Evolutionary conservation across 2,329 filamentous ascomycete species (phyloP), one percentile per base, ranked within the genome.

Genomic region (Ophioceras dolichostomum): DNA sequence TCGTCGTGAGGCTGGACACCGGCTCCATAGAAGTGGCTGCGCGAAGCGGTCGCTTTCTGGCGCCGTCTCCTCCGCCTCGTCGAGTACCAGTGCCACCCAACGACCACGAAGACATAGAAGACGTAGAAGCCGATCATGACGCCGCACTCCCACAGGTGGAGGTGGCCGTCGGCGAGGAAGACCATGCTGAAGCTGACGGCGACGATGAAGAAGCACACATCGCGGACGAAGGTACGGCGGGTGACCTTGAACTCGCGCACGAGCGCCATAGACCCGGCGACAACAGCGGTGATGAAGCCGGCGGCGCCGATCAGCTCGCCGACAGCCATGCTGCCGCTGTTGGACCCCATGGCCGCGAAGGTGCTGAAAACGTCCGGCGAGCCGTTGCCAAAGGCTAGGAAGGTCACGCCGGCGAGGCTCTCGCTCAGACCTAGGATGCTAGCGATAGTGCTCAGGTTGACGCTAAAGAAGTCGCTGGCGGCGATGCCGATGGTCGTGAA

Each of bases 361-460:
- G 91, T 98, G 46, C 88, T 95, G 59, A 98, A 98, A 32, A 98
- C 88, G 59, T 98, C 91, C 2, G 91, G 91, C 43, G 89, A 96
- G 37, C 91, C 91, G 64, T 98, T 98, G 45, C 91, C 91, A 59
- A 98, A 93, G 8, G 91, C 91, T 37, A 98, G 64, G 51, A 98
- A 94, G 1, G 91, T 98, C 20, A 98, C 93, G 26, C 91, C 91
- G 0, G 91, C 87, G 59, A 98, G 71, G 56, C 86, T 96, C 64
- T 98, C 88, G 57, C 88, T 95, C 65, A 98, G 80, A 16, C 89
- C 88, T 20, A 96, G 68, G 37, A 95, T 76, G 39, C 72, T 80
- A 17, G 91, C 80, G 49, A 98, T 91, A 10, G 91, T 96, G 58
- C 84, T 91, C 24, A 98, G 70, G 53, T 98, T 94, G 61, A 96